Evolutionary conservation across 768 basidiomycete genomes (phyloP), one percentile per base, ranked within the genome.

Genomic region (Xerocomellus dryophilus): DNA sequence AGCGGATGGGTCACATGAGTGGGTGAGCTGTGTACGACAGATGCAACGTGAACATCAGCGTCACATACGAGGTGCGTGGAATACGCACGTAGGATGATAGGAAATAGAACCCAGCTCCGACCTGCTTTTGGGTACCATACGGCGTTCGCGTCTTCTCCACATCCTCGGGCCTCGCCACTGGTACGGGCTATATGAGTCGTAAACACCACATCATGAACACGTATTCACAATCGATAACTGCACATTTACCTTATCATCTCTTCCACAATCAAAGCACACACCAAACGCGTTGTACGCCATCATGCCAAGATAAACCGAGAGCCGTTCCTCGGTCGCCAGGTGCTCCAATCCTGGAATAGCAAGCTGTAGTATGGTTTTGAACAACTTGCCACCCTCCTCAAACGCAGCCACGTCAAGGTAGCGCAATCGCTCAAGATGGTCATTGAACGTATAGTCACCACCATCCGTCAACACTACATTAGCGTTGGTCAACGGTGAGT

Each of bases 281-380:
- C 91, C 91, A 62, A 83, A 88, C 3, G 82, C 77, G 60, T 93
- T 93, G 70, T 90, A 92, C 4, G 76, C 71, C 76, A 93, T 83
- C 67, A 83, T 90, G 17, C 87, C 88, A 38, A 81, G 67, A 44
- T 87, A 76, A 17, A 76, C 75, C 10, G 79, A 73, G 57, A 88
- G 80, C 21, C 81, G 76, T 36, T 88, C 85, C 25, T 83, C 80
- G 4, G 81, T 80, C 25, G 90, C 72, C 51, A 88, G 85, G 51
- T 83, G 77, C 59, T 91, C 87, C 54, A 93, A 66, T 18, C 88
- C 90, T 11, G 85, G 86, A 41, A 92, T 69, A 3, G 85, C 85
- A 32, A 75, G 71, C 43, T 77, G 72, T 48, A 93, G 66, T 18
- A 92, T 77, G 17, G 76, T 71, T 27, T 75, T 68, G 40, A 91